Conservation (phyloP, 2,329 filamentous ascomycete genomes). For the Ceratocystis albifundus region DNA sequence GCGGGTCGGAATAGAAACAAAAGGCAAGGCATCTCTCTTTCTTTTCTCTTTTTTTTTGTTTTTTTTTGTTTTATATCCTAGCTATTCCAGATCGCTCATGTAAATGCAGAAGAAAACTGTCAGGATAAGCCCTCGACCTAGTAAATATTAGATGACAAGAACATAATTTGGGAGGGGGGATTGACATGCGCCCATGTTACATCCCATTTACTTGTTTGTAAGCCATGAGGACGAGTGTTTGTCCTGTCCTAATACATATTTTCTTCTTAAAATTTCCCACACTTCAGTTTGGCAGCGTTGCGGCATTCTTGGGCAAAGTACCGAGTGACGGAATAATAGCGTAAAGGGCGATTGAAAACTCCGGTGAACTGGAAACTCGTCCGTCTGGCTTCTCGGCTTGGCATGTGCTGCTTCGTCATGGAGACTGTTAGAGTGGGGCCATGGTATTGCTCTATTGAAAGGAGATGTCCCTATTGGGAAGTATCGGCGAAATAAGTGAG, state of each 20-base stretch:
- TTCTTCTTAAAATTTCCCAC: too few relatives aligned
- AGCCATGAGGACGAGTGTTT: too few relatives aligned
- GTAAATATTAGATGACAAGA: not conserved
- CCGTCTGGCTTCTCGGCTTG: not conserved
- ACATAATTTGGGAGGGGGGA: not conserved
- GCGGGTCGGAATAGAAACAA: too few relatives aligned
- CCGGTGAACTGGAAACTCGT: not conserved
- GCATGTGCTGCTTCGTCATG: too few relatives aligned
- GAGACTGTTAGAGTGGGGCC: not conserved
- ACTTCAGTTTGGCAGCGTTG: too few relatives aligned
- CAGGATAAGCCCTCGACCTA: not conserved
- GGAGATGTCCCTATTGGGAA: not conserved
- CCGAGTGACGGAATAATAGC: too few relatives aligned
- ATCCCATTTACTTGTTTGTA: too few relatives aligned
- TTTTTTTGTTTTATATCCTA: not conserved
- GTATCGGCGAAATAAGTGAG: not conserved
- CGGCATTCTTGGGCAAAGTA: too few relatives aligned
- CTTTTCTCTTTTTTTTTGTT: not conserved
- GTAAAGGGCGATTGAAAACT: not conserved
- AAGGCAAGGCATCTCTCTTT: not conserved
- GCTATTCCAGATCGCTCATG: not conserved
- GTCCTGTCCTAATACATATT: too few relatives aligned
- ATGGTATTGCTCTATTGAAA: slow-evolving; percentile 1
- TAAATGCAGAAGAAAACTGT: too few relatives aligned
- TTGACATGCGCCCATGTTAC: not conserved